Evolutionary conservation across 2,329 filamentous ascomycete species (phyloP), one percentile per base, ranked within the genome.

Genomic region (Arthrocladium fulminans): DNA sequence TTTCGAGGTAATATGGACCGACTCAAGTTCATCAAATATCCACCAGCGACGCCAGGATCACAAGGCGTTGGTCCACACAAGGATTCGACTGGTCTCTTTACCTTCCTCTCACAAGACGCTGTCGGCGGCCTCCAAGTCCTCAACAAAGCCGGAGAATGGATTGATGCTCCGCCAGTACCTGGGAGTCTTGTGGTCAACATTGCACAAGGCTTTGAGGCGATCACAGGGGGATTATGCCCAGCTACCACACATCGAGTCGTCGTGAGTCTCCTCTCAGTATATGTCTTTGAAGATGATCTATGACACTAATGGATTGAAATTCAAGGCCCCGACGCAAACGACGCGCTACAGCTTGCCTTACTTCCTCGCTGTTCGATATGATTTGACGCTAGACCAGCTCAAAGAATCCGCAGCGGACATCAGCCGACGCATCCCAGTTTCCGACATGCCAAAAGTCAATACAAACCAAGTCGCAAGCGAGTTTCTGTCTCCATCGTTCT

Each of bases 21-120:
- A 52, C 64, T 79, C 34, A 79, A 79, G 48, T 74, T 78, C 47
- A 67, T 78, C 48, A 77, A 76, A 57, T 78, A 77, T 49, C 75
- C 75, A 0, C 72, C 54, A 3, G 49, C 59, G 1, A 45, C 57
- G 12, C 54, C 56, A 2, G 61, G 57, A 23, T 71, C 69, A 0
- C 75, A 79, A 57, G 75, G 75, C 5, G 76, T 79, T 1, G 75
- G 76, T 0, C 74, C 76, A 2, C 75, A 79, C 59, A 78, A 78
- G 54, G 76, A 79, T 59, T 74, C 70, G 8, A 72, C 67, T 64
- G 42, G 75, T 66, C 15, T 76, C 76, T 69, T 74, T 47, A 74
- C 71, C 1, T 72, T 72, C 46, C 62, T 74, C 1, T 64, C 67
- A 10, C 71, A 73, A 41, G 70, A 72, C 39, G 44, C 60, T 2